These are phyloP conservation scores for Pseudofabraea citricarpa DNA, from an alignment of 2,329 filamentous ascomycete species.

Conservation along the genomic window DNA sequence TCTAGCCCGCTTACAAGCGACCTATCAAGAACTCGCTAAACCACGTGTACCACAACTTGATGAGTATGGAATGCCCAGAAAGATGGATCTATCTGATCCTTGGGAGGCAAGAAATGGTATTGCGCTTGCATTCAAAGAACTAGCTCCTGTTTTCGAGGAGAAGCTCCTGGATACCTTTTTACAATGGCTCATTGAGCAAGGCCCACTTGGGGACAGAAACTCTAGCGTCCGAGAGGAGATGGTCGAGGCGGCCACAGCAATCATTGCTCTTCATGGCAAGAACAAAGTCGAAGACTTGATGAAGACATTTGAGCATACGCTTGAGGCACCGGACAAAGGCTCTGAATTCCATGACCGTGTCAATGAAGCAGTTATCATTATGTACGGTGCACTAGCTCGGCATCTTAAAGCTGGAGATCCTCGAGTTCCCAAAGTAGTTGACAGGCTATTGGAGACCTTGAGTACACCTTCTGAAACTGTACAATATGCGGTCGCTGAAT, in stretches of 20 bases:
- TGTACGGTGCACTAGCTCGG: conserved; percentile 89
- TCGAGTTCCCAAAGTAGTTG: conserved; percentile 83
- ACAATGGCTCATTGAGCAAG: conserved; percentile 77
- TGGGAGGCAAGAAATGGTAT: conserved; percentile 92
- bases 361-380: conserved; percentile 95
- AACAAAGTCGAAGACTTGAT: conserved; percentile 83
- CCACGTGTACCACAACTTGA: conserved; percentile 80
- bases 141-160: conserved; percentile 65
- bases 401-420: conserved; percentile 82
- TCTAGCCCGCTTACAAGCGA: conserved; percentile 59
- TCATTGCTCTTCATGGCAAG: conserved; percentile 79
- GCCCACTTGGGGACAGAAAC: conserved; percentile 82
- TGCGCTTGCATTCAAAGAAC: conserved; percentile 78
- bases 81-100: conserved; percentile 79
- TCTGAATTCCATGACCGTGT: conserved; percentile 81
- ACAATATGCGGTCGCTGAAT: conserved; percentile 93
- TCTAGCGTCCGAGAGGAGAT: conserved; percentile 77
- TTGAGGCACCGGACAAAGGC: conserved; percentile 81
- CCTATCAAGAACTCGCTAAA: conserved; percentile 76
- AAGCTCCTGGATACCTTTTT: conserved; percentile 73
- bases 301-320: conserved; percentile 80
- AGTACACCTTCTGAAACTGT: conserved; percentile 95
- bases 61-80: conserved; percentile 90
- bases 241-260: conserved; percentile 79
- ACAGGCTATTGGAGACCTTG: conserved; percentile 78